Conservation (phyloP, 805 yeast species). For the Ogataea pini region DNA sequence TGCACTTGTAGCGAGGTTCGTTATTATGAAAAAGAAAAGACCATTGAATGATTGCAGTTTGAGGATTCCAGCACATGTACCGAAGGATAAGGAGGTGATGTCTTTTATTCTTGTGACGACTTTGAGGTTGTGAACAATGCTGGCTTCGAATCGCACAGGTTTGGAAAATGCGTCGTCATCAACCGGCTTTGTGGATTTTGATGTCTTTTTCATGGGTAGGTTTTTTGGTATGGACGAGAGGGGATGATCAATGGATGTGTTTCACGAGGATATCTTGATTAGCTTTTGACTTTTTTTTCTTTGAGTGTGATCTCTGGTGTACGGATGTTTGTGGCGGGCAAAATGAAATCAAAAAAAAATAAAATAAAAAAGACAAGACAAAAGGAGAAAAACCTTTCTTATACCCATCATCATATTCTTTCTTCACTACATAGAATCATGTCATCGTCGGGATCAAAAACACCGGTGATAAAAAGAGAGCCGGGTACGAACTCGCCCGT, state of each 20-base stretch:
- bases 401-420: no score
- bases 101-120: constrained; percentile 35
- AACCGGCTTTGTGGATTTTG: background rate
- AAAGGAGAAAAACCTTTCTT: no score
- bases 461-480: constrained; percentile 5
- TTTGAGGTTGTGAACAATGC: constrained; percentile 22
- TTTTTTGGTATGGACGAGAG: background rate
- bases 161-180: background rate
- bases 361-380: background rate
- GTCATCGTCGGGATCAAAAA: background rate
- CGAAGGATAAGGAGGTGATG: constrained; percentile 49
- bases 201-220: background rate
- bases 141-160: constrained; percentile 21
- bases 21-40: constrained; percentile 42
- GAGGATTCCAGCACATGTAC: constrained; percentile 56
- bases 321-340: constrained; percentile 14
- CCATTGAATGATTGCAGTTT: constrained; percentile 52
- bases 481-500: constrained; percentile 9
- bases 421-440: background rate
- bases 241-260: background rate
- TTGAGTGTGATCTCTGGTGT: constrained; percentile 8
- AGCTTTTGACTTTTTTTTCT: background rate
- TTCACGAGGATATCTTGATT: background rate
- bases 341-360: constrained; percentile 1
- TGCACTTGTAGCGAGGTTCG: constrained; percentile 37